Conservation (phyloP, 2,329 filamentous ascomycete species). For the Lasiodiplodia theobromae region DNA sequence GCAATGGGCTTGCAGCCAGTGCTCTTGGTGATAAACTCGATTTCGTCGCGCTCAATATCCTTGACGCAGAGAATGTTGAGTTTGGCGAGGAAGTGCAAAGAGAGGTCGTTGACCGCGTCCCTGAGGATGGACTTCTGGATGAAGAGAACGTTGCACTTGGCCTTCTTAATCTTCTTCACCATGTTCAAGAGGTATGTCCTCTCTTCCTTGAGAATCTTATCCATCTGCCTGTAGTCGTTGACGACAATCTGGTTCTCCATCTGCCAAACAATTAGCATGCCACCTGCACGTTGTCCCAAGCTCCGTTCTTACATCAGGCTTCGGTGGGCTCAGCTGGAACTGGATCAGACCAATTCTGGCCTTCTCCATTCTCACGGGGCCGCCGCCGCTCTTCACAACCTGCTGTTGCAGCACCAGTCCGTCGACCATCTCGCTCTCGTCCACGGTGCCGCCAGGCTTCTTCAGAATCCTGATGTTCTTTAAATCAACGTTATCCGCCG, state of each 20-base stretch:
- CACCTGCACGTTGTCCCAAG: neutral
- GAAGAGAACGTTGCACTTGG: slow-evolving; percentile 97
- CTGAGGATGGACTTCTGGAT: slow-evolving; percentile 99
- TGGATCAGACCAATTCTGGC: slow-evolving; percentile 96
- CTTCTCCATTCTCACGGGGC: slow-evolving; percentile 94
- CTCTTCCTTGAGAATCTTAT: slow-evolving; percentile 99
- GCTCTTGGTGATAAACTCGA: slow-evolving; percentile 99
- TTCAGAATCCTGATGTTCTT: slow-evolving; percentile 97
- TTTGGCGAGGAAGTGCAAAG: slow-evolving; percentile 95
- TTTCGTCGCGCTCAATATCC: slow-evolving; percentile 97
- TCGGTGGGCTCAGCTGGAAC: slow-evolving; percentile 97
- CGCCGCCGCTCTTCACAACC: slow-evolving; percentile 91
- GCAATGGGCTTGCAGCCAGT: slow-evolving; percentile 99
- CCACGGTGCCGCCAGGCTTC: slow-evolving; percentile 97
- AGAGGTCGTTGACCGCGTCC: slow-evolving; percentile 97
- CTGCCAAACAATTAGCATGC: slow-evolving; percentile 39
- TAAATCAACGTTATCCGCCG: slow-evolving; percentile 93
- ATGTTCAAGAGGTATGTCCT: slow-evolving; percentile 97
- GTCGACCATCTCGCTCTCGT: slow-evolving; percentile 97
- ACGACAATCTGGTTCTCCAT: slow-evolving; percentile 99
- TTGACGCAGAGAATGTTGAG: slow-evolving; percentile 95
- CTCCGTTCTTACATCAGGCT: slow-evolving; percentile 73
- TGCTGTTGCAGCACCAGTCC: slow-evolving; percentile 91
- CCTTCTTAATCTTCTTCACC: slow-evolving; percentile 99
- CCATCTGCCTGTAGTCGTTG: slow-evolving; percentile 99